These are phyloP conservation scores for Daldinia eschscholtzii DNA, from an alignment of 2,329 filamentous ascomycete species.

Conservation along the genomic window DNA sequence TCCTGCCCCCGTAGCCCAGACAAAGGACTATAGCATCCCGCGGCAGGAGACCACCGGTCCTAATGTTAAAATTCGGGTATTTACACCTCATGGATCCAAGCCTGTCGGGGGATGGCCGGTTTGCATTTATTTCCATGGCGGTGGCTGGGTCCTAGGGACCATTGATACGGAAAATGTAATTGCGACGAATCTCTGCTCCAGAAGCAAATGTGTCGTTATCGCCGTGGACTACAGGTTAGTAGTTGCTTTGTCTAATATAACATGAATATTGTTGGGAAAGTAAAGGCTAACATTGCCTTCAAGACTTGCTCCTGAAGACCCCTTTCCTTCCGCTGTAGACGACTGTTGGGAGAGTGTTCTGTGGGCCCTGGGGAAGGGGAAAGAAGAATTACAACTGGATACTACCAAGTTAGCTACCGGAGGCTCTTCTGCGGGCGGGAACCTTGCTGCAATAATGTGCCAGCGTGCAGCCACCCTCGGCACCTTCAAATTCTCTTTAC, in stretches of 20 bases:
- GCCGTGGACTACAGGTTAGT: constrained; percentile 66
- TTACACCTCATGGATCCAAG: constrained; percentile 61
- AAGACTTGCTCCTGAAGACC: constrained; percentile 68
- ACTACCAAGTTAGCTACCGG: constrained; percentile 60
- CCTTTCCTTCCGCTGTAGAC: constrained; percentile 68
- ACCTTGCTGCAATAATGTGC: constrained; percentile 66
- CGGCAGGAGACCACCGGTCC: constrained; percentile 62
- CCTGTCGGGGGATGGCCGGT: constrained; percentile 66
- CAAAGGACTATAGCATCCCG: constrained; percentile 58
- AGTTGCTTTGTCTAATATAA: too few species aligned
- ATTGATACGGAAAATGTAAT: constrained; percentile 70
- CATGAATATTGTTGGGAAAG: not conserved
- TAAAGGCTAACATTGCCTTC: constrained; percentile 15
- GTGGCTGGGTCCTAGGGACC: constrained; percentile 70
- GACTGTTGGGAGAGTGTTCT: constrained; percentile 69
- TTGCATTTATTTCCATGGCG: constrained; percentile 69
- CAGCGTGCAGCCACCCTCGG: constrained; percentile 60
- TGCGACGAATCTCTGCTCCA: constrained; percentile 65
- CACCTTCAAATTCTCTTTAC: constrained; percentile 56
- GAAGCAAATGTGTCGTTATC: constrained; percentile 65
- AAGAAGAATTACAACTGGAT: constrained; percentile 56
- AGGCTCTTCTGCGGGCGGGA: constrained; percentile 65
- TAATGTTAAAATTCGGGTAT: constrained; percentile 62
- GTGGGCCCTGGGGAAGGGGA: constrained; percentile 56
- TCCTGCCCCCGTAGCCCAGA: constrained; percentile 61